These are phyloP conservation scores for Aspergillus felis DNA, from an alignment of 2,329 filamentous ascomycete species.

Conservation along the genomic window DNA sequence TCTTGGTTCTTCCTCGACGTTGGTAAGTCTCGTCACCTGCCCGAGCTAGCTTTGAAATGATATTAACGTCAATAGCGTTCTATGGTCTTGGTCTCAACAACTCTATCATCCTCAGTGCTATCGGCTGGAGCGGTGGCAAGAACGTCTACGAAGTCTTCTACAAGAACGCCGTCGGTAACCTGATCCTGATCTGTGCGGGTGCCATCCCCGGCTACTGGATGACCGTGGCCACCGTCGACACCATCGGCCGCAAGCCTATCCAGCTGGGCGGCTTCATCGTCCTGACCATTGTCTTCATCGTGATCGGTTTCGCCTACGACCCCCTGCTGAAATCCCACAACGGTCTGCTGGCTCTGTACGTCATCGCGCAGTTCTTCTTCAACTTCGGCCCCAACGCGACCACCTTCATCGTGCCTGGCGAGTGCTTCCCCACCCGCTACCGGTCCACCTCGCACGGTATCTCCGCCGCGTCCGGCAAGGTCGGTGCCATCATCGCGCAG, in stretches of 20 bases:
- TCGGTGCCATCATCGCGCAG: constrained; percentile 66
- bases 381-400: constrained; percentile 55
- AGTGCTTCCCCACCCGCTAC: constrained; percentile 62
- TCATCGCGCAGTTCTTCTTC: constrained; percentile 60
- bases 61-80: constrained; percentile 44
- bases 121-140: constrained; percentile 64
- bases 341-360: constrained; percentile 58
- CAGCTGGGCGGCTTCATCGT: constrained; percentile 61
- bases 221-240: constrained; percentile 70
- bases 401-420: constrained; percentile 62
- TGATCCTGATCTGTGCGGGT: constrained; percentile 73
- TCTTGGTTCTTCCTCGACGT: constrained; percentile 81
- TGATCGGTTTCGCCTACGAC: constrained; percentile 58
- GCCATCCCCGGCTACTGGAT: constrained; percentile 82
- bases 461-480: constrained; percentile 63
- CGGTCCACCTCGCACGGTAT: constrained; percentile 63
- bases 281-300: constrained; percentile 58
- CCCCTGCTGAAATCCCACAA: constrained; percentile 31
- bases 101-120: constrained; percentile 64
- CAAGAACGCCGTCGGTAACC: constrained; percentile 72
- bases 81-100: constrained; percentile 74
- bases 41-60: constrained; percentile 13
- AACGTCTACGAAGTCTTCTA: constrained; percentile 67
- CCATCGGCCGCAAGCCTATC: constrained; percentile 71
- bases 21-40: constrained; percentile 26